Evolutionary conservation across 768 basidiomycete species (phyloP).

Genomic region (Mycena kentingensis): DNA sequence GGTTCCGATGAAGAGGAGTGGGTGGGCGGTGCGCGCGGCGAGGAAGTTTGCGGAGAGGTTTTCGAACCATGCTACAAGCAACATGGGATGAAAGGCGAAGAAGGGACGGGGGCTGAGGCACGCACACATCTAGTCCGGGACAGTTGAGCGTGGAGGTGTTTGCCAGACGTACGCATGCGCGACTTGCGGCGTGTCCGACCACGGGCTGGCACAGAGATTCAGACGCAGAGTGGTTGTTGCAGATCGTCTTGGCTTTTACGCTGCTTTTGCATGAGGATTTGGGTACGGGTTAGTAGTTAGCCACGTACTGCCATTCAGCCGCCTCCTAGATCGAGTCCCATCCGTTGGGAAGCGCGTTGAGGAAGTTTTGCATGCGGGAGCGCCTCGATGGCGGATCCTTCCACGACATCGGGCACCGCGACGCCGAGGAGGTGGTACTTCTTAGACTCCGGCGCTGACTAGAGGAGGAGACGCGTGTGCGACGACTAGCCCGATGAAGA

Average conservation of each 20-base stretch:
- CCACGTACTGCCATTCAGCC: slow-evolving; percentile 92
- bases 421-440: slow-evolving; percentile 78
- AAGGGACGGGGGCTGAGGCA: slow-evolving; percentile 7
- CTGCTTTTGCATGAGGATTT: slow-evolving; percentile 40
- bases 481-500: slow-evolving; percentile 84
- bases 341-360: slow-evolving; percentile 82
- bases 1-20: slow-evolving; percentile 89
- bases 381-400: slow-evolving; percentile 92
- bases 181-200: slow-evolving; percentile 36
- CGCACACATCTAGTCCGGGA: slow-evolving; percentile 88
- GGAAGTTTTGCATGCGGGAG: slow-evolving; percentile 89
- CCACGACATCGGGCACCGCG: slow-evolving; percentile 85
- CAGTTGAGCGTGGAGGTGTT: slow-evolving; percentile 80
- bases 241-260: slow-evolving; percentile 77
- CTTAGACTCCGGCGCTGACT: too few species aligned
- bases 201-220: slow-evolving; percentile 81
- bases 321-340: slow-evolving; percentile 85
- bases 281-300: not conserved
- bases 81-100: not conserved
- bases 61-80: slow-evolving; percentile 80
- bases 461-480: slow-evolving; percentile 71
- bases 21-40: slow-evolving; percentile 71
- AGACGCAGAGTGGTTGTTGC: slow-evolving; percentile 79
- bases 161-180: slow-evolving; percentile 68
- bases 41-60: slow-evolving; percentile 83